Evolutionary conservation across 192 early-diverging fungal species (phyloP).

Genomic region (Coemansia sp.): DNA sequence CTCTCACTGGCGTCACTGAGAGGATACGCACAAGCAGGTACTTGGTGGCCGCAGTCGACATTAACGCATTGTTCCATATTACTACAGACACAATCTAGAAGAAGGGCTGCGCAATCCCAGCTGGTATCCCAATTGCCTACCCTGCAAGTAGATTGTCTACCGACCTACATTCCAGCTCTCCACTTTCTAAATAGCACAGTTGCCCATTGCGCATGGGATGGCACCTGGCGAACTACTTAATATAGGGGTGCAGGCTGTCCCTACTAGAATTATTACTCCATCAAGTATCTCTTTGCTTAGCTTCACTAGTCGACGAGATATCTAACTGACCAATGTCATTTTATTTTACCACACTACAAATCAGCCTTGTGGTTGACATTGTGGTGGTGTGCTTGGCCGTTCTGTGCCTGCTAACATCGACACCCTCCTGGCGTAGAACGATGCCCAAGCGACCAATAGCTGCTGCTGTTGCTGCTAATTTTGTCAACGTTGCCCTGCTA

Average conservation of each 20-base stretch:
- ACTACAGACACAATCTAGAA: not conserved
- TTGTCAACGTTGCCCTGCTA: not conserved
- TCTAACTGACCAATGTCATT: not conserved
- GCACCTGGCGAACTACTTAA: not conserved
- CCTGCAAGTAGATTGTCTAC: not conserved
- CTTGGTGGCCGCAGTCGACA: not conserved
- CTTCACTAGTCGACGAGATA: not conserved
- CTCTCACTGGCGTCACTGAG: not conserved
- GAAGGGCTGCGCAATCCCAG: not conserved
- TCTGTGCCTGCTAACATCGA: not conserved
- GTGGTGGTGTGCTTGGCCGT: not conserved
- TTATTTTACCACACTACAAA: not conserved
- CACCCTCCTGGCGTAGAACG: not conserved
- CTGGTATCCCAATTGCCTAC: not conserved
- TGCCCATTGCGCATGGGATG: not conserved
- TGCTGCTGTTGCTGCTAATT: not conserved
- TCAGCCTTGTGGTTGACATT: not conserved
- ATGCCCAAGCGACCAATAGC: not conserved
- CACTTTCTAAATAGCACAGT: not conserved
- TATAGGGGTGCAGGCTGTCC: not conserved
- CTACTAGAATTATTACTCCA: not conserved
- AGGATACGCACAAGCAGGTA: not conserved
- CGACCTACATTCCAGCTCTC: not conserved
- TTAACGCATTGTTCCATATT: not conserved
- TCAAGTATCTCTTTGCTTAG: not conserved